A percentile compares a stretch with the other conserved stretches of the same genome.
Conservation (phyloP, 345 rosid species). For the Aegle marmelos region DNA sequence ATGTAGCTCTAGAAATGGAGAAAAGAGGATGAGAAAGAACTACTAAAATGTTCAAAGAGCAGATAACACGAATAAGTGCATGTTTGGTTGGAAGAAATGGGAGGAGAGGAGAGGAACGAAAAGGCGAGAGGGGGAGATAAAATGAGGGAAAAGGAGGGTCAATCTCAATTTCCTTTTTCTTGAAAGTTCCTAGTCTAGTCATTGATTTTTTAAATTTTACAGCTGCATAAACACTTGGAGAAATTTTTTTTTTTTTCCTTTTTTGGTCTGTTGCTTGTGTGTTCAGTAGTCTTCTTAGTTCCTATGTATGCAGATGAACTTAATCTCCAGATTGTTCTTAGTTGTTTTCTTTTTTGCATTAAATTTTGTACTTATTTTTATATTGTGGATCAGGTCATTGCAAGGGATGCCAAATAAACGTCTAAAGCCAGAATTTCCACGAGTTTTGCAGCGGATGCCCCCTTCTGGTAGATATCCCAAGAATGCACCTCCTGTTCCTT, state of each 20-base stretch:
- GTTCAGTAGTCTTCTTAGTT: neutral
- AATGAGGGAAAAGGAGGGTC: too few species aligned
- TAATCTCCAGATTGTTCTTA: neutral
- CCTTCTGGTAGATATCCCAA: constrained; percentile 75
- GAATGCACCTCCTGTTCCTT: constrained; percentile 56
- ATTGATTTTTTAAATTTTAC: neutral
- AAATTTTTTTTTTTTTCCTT: neutral
- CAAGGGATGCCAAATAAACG: constrained; percentile 74
- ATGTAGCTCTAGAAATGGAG: neutral
- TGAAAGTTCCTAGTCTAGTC: neutral
- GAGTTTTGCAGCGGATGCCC: constrained; percentile 66
- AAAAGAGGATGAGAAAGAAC: neutral
- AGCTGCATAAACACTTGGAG: neutral
- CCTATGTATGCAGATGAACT: neutral
- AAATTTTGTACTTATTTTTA: neutral
- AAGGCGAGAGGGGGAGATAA: too few species aligned
- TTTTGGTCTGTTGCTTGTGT: neutral
- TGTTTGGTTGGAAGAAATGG: too few species aligned
- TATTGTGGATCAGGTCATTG: constrained; percentile 41
- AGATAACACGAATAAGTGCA: neutral
- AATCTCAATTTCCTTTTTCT: neutral
- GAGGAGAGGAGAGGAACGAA: too few species aligned
- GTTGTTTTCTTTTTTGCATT: neutral
- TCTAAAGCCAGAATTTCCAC: constrained; percentile 61
- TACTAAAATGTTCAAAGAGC: neutral